Evolutionary conservation across 2,329 filamentous ascomycete genomes (phyloP).

Genomic region (Camillea tinctor): DNA sequence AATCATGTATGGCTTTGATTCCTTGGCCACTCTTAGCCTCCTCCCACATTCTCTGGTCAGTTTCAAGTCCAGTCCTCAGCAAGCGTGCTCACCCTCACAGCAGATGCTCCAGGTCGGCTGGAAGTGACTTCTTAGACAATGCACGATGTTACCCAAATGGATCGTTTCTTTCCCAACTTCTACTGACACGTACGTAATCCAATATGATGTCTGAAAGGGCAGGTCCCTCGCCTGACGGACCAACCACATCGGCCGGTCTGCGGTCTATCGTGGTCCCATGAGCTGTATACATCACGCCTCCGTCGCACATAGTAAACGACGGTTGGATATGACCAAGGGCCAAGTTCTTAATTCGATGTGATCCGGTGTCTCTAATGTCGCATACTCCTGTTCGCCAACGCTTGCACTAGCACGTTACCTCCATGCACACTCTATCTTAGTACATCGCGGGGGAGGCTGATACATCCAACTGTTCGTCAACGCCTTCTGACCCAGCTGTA

Average conservation of each 20-base stretch:
- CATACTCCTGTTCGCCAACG: slow-evolving; percentile 6
- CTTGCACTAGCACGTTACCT: slow-evolving; percentile 22
- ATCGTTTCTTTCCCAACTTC: slow-evolving; percentile 19
- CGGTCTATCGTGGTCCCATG: slow-evolving; percentile 1
- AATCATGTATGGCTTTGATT: not conserved
- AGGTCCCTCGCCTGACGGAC: slow-evolving; percentile 11
- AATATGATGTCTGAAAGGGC: slow-evolving; percentile 14
- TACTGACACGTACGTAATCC: slow-evolving; percentile 10
- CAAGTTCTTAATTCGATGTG: slow-evolving; percentile 13
- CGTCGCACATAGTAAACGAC: slow-evolving; percentile 15
- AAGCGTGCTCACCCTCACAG: not conserved
- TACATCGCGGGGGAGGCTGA: slow-evolving; percentile 10
- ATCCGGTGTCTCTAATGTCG: slow-evolving; percentile 10
- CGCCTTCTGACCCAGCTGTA: slow-evolving; percentile 16
- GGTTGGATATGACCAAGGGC: slow-evolving; percentile 12
- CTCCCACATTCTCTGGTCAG: slow-evolving; percentile 12
- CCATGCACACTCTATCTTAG: slow-evolving; percentile 7
- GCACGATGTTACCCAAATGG: slow-evolving; percentile 21
- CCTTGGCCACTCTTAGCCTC: not conserved
- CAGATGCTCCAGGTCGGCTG: not conserved
- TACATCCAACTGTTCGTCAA: slow-evolving; percentile 14
- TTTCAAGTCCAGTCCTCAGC: slow-evolving; percentile 16
- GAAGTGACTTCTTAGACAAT: not conserved
- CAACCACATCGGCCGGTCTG: slow-evolving; percentile 10
- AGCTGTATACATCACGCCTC: slow-evolving; percentile 12